Conservation (phyloP, 2,329 filamentous ascomycete genomes). For the Fusarium keratoplasticum region DNA sequence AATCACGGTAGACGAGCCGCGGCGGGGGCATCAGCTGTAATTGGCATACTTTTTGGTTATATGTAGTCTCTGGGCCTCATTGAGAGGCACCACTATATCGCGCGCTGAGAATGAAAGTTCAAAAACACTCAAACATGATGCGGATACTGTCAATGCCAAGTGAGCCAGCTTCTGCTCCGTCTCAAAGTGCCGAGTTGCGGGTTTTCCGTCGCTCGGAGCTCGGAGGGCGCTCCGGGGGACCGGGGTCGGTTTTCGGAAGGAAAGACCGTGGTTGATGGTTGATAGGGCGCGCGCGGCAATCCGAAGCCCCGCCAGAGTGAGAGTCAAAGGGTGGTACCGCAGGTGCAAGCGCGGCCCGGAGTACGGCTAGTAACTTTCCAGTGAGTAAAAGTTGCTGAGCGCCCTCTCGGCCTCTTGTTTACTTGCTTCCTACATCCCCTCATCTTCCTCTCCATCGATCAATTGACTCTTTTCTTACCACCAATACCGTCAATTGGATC, state of each 20-base stretch:
- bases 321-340: constrained; percentile 6
- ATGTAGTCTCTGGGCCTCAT: constrained; percentile 31
- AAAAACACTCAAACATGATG: not conserved
- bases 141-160: not conserved
- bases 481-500: constrained; percentile 37
- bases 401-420: constrained; percentile 18
- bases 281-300: constrained; percentile 26
- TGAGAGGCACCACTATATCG: constrained; percentile 26
- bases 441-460: constrained; percentile 15
- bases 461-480: constrained; percentile 30
- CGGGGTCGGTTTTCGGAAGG: constrained; percentile 38
- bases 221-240: constrained; percentile 38
- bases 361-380: constrained; percentile 19
- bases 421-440: constrained; percentile 15
- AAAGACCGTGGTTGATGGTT: constrained; percentile 16
- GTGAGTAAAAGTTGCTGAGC: constrained; percentile 18
- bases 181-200: not conserved
- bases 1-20: constrained; percentile 42
- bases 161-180: not conserved
- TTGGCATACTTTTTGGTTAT: constrained; percentile 47
- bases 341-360: not conserved
- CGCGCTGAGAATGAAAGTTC: constrained; percentile 30
- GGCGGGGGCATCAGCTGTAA: constrained; percentile 45
- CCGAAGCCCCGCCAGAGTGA: constrained; percentile 25
- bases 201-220: constrained; percentile 11